These are phyloP conservation scores for Colletotrichum costaricense DNA, from an alignment of 2,329 filamentous ascomycete species.

Conservation along the genomic window DNA sequence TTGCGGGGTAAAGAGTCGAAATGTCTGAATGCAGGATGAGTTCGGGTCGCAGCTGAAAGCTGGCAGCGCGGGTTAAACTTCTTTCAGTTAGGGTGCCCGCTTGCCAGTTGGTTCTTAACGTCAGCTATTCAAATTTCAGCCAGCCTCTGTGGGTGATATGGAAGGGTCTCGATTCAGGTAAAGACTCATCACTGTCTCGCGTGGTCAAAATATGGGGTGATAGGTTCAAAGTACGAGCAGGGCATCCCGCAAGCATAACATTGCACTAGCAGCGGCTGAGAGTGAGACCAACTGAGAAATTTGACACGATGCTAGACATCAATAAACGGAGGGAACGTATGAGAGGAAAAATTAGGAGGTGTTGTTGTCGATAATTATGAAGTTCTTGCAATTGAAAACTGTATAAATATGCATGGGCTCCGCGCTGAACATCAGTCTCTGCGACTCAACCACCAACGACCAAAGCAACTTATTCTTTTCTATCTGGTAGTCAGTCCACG, in stretches of 20 bases:
- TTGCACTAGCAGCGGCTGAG: neutral
- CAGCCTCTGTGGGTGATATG: neutral
- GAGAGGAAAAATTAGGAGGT: no score
- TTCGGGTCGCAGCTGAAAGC: neutral
- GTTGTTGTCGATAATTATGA: no score
- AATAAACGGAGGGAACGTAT: no score
- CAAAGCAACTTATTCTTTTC: no score
- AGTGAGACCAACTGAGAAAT: neutral
- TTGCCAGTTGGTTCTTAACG: neutral
- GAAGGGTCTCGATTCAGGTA: neutral
- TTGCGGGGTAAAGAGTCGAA: neutral
- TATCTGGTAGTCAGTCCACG: neutral
- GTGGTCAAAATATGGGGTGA: neutral
- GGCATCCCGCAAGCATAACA: neutral
- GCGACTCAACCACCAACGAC: neutral
- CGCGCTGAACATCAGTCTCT: neutral
- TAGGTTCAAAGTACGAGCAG: neutral
- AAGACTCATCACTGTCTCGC: neutral
- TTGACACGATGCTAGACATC: neutral
- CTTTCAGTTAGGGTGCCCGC: neutral
- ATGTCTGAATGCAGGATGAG: neutral
- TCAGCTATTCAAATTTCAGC: neutral
- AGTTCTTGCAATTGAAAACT: no score
- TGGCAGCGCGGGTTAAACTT: neutral
- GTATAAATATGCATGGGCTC: neutral